Evolutionary conservation across 2,329 filamentous ascomycete species (phyloP).

Genomic region (Onygenales sp.): DNA sequence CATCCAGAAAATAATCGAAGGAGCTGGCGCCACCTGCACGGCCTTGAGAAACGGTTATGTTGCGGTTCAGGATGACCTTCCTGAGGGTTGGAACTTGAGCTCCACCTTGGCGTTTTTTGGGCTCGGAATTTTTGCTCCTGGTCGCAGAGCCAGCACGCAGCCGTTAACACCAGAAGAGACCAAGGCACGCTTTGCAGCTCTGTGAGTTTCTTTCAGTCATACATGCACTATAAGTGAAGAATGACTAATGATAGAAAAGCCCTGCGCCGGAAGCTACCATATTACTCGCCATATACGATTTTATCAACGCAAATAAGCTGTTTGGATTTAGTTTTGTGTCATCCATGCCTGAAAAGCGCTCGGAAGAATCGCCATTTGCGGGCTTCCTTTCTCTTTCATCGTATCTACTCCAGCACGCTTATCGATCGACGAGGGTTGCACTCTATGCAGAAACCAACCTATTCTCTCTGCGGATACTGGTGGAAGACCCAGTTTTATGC

Average conservation of each 20-base stretch:
- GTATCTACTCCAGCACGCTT: slow-evolving; percentile 87
- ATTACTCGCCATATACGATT: slow-evolving; percentile 82
- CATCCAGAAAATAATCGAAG: slow-evolving; percentile 71
- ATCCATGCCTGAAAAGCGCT: slow-evolving; percentile 49
- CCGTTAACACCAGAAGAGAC: slow-evolving; percentile 67
- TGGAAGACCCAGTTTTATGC: slow-evolving; percentile 74
- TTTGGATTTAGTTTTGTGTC: slow-evolving; percentile 81
- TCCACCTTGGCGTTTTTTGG: slow-evolving; percentile 78
- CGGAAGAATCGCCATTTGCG: slow-evolving; percentile 63
- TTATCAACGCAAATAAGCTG: slow-evolving; percentile 86
- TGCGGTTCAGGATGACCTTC: slow-evolving; percentile 78
- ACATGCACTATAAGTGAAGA: slow-evolving; percentile 10
- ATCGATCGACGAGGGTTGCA: slow-evolving; percentile 67
- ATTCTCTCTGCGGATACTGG: slow-evolving; percentile 72
- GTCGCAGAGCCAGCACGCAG: slow-evolving; percentile 49
- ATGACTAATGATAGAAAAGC: slow-evolving; percentile 37
- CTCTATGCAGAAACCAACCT: slow-evolving; percentile 79
- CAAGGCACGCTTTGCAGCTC: slow-evolving; percentile 66
- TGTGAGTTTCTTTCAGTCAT: slow-evolving; percentile 49
- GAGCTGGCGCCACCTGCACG: slow-evolving; percentile 64
- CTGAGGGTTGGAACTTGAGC: slow-evolving; percentile 78
- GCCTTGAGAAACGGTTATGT: slow-evolving; percentile 66
- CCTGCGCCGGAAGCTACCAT: slow-evolving; percentile 71
- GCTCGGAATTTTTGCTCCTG: slow-evolving; percentile 63
- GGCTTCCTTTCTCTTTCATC: slow-evolving; percentile 81